Conservation (phyloP, 768 basidiomycete genomes). For the Mycena venus region DNA sequence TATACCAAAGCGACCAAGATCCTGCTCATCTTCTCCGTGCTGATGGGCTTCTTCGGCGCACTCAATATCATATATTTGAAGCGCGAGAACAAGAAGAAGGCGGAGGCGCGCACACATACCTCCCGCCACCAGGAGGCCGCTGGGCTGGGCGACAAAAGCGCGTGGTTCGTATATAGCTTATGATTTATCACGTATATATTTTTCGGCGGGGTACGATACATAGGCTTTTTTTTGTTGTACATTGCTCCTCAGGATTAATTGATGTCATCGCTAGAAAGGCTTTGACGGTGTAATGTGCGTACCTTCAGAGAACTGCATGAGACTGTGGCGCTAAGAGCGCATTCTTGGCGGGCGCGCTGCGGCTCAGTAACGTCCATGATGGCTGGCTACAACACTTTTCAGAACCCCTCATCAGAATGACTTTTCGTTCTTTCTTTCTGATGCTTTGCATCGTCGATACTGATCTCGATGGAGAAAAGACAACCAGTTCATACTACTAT, state of each 20-base stretch:
- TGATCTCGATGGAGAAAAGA: too few relatives aligned
- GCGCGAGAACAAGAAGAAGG: constrained; percentile 55
- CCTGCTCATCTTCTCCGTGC: constrained; percentile 38
- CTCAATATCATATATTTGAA: constrained; percentile 44
- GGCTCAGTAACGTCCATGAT: too few relatives aligned
- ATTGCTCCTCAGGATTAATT: neutral
- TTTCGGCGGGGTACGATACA: neutral
- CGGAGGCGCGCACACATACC: constrained; percentile 45
- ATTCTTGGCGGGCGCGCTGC: too few relatives aligned
- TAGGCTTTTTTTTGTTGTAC: neutral
- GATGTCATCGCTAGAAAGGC: neutral
- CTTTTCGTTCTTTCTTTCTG: too few relatives aligned
- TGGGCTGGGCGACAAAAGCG: constrained; percentile 63
- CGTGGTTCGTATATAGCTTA: constrained; percentile 65
- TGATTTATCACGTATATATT: constrained; percentile 26
- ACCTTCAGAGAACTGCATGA: too few relatives aligned
- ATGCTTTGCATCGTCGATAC: too few relatives aligned
- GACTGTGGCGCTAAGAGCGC: too few relatives aligned
- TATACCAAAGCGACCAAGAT: constrained; percentile 51
- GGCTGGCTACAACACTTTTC: too few relatives aligned
- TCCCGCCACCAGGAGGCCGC: constrained; percentile 51
- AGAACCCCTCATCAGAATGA: too few relatives aligned
- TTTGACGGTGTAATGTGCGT: too few relatives aligned
- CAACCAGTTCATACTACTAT: too few relatives aligned
- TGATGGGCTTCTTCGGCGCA: constrained; percentile 38